A percentile compares a stretch with the other conserved stretches of the same genome.
Conservation (phyloP, 768 basidiomycete species). For the Trametes punicea region DNA sequence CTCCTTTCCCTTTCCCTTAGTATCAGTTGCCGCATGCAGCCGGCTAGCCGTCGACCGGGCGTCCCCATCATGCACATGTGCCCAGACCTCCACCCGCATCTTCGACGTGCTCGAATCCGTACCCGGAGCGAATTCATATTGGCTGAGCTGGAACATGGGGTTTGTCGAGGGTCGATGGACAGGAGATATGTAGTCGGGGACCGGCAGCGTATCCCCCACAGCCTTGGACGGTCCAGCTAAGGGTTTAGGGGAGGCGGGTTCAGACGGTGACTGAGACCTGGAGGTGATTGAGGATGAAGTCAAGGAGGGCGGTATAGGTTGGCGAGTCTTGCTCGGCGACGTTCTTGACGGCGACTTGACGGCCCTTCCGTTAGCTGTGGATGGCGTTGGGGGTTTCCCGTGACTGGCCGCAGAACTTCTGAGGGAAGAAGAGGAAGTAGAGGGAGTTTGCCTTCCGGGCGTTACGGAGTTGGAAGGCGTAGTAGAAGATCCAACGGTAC, state of each 20-base stretch:
- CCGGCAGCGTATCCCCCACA: background rate
- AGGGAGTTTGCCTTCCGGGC: constrained; percentile 8
- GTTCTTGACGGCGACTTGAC: constrained; percentile 18
- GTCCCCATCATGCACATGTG: constrained; percentile 28
- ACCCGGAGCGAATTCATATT: constrained; percentile 52
- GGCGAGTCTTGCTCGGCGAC: constrained; percentile 16
- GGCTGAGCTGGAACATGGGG: constrained; percentile 67
- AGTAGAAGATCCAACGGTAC: constrained; percentile 3
- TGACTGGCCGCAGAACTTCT: background rate
- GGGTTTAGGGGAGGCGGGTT: background rate
- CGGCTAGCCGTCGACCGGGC: background rate
- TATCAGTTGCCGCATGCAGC: background rate
- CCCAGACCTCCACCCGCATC: constrained; percentile 60
- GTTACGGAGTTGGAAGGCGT: constrained; percentile 7
- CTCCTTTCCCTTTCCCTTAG: constrained; percentile 44
- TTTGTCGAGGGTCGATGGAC: constrained; percentile 83
- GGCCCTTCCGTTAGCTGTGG: background rate
- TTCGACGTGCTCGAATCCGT: constrained; percentile 50
- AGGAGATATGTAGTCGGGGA: constrained; percentile 72
- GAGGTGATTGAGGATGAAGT: background rate
- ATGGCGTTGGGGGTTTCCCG: constrained; percentile 16
- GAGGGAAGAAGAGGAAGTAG: constrained; percentile 1
- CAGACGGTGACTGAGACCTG: background rate
- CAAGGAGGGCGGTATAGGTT: constrained; percentile 5
- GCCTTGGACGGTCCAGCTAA: background rate